These are phyloP conservation scores for Diaporthe caulivora DNA, from an alignment of 2,329 filamentous ascomycete species.

Conservation along the genomic window DNA sequence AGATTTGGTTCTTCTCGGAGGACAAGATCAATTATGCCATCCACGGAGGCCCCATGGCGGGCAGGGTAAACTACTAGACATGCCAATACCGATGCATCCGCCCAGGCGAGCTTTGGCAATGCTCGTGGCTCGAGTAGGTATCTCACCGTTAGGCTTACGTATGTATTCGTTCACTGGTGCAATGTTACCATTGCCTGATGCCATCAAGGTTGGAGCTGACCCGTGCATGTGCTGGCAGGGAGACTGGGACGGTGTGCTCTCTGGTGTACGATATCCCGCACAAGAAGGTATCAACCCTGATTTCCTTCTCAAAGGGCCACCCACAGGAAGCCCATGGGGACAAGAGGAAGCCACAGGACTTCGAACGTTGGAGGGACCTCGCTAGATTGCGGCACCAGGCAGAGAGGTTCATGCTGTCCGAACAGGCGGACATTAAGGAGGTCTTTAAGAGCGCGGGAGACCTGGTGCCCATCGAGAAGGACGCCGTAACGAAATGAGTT, in stretches of 20 bases:
- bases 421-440: conserved; percentile 65
- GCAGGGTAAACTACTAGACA: conserved; percentile 65
- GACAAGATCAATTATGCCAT: conserved; percentile 69
- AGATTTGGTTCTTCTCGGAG: conserved; percentile 71
- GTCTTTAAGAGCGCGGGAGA: conserved; percentile 62
- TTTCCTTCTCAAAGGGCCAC: conserved; percentile 67
- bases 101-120: conserved; percentile 69
- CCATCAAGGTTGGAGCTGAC: background rate
- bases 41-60: conserved; percentile 71
- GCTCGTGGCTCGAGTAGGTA: conserved; percentile 62
- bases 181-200: no score
- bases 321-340: conserved; percentile 65
- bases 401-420: conserved; percentile 63
- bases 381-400: conserved; percentile 62
- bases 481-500: conserved; percentile 38
- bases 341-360: conserved; percentile 63
- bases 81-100: conserved; percentile 69
- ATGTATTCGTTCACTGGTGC: no score
- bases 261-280: conserved; percentile 67
- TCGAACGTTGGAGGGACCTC: conserved; percentile 64
- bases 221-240: conserved; percentile 43
- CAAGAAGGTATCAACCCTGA: conserved; percentile 62
- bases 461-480: conserved; percentile 58
- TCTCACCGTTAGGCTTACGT: no score
- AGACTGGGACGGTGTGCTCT: conserved; percentile 69